Evolutionary conservation across 495 filamentous ascomycete species (phyloP), one percentile per base, ranked within the genome.

Genomic region (Penicillium desertorum): DNA sequence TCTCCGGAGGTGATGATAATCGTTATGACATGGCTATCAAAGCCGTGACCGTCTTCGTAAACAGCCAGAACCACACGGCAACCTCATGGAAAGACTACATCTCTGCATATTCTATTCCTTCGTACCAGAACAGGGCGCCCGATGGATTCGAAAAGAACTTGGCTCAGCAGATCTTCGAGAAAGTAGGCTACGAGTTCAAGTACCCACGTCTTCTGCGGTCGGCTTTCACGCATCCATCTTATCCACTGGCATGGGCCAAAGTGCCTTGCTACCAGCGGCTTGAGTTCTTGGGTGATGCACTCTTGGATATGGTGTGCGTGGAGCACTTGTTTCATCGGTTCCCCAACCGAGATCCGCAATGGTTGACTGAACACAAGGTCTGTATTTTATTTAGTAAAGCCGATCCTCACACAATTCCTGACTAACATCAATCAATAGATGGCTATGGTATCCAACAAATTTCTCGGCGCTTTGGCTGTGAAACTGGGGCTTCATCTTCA

Each of bases 381-480:
- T 49, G 73, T 60, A 20, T 14, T 25, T 16, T 10, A 0, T 17
- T 5, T 14, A 2, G 5, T 4, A 6, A 19, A 16, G 4, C 20
- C 22, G 9, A 29, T 8, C 14, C 10, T 14, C 10, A 14, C 9
- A 12, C 8, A 9, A 12, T 46, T 17, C 2, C 17, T 50, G 16
- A 39, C 56, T 70, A 29, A 68, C 7, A 14, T 23, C 4, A 16
- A 4, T 22, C 39, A 46, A 30, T 58, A 85, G 81, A 96, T 96
- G 91, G 92, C 95, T 10, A 96, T 98, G 92, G 93, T 94, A 2
- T 96, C 92, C 14, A 98, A 98, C 76, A 92, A 92, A 57, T 98
- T 97, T 65, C 78, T 97, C 0, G 92, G 89, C 12, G 88, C 88
- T 20, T 68, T 98, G 7, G 86, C 87, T 58, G 90, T 92, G 12